Base-by-base conservation (phyloP, 2,329 filamentous ascomycete genomes). In the Clonostachys rosea region DNA sequence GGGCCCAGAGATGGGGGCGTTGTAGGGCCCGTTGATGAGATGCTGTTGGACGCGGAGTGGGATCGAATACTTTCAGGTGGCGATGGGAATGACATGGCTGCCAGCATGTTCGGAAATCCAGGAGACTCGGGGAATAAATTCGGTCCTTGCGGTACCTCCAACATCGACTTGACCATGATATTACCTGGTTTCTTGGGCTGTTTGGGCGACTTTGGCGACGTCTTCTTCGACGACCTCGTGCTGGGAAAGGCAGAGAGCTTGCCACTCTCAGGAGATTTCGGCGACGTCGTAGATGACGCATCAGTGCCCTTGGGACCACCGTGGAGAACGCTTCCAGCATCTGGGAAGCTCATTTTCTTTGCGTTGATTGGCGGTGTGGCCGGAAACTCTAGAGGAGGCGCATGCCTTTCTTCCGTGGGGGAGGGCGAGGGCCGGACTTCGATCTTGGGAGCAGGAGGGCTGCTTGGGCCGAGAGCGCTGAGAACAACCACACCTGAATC, bases 21-120 rank as follows among this genome's bases (percentile, higher is more conserved):
- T 14, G n/a, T 17, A 11, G 44, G 39, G 14, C 13, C 30, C 13
- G 40, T 11, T 6, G 40, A 42, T 7, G 40, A 36, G 9, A 45
- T 41, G 33, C 47, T 48, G 17, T 41, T 45, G 47, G 24, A 44
- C 3, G 42, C 14, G 5, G 47, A 41, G 39, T 48, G 47, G 10
- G 34, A 42, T 17, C 17, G 40, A 17, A 40, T 20, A 9, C 36
- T 48, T 39, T 48, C 42, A 11, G 47, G 47, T 5, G 47, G 47
- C 4, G 47, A 48, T 20, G 47, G 47, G 20, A 48, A 48, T 35
- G 42, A 36, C 47, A 48, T 45, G 37, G 36, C 18, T 4, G 47
- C 47, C 12, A 48, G 24, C 47, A 48, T 48, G 10, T 40, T 40
- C 8, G 47, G 47, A 17, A 48, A 48, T 6, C 47, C 47, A 18